A percentile compares a stretch with the other conserved stretches of the same genome.
These are phyloP conservation scores for Fraxinus excelsior DNA, from an alignment of 257 asterid species.

Conservation along the genomic window DNA sequence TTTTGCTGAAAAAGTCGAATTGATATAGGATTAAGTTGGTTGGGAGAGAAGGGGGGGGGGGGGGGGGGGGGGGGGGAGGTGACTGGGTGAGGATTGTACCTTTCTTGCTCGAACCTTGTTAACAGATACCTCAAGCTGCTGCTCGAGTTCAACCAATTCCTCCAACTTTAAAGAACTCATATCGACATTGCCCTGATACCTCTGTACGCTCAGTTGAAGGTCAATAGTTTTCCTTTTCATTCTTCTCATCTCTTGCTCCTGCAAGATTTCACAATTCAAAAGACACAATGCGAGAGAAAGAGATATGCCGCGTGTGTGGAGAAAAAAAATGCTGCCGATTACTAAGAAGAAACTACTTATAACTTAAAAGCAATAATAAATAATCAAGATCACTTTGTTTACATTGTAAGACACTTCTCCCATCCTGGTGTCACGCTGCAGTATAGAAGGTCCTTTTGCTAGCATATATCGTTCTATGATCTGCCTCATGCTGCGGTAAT, in stretches of 20 bases:
- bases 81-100: slow-evolving; percentile 39
- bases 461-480: slow-evolving; percentile 61
- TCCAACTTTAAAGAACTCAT: slow-evolving; percentile 53
- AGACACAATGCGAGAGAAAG: background rate
- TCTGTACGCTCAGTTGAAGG: slow-evolving; percentile 72
- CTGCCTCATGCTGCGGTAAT: slow-evolving; percentile 62
- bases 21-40: background rate
- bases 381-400: background rate
- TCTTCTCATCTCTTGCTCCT: slow-evolving; percentile 61
- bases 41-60: too few relatives aligned
- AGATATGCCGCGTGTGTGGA: background rate
- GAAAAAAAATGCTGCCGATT: background rate
- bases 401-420: slow-evolving; percentile 39
- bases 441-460: slow-evolving; percentile 46
- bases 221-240: slow-evolving; percentile 61
- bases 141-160: slow-evolving; percentile 60
- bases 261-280: background rate
- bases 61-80: background rate
- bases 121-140: slow-evolving; percentile 57
- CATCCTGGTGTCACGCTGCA: slow-evolving; percentile 32
- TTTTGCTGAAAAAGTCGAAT: background rate
- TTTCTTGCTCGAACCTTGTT: slow-evolving; percentile 70
- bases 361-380: background rate
- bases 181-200: slow-evolving; percentile 64
- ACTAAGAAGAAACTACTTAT: background rate